Percentiles rank a stretch among this genome's conserved stretches.
Conservation (phyloP, 2,329 filamentous ascomycete species). For the Aspergillus novoparasiticus region DNA sequence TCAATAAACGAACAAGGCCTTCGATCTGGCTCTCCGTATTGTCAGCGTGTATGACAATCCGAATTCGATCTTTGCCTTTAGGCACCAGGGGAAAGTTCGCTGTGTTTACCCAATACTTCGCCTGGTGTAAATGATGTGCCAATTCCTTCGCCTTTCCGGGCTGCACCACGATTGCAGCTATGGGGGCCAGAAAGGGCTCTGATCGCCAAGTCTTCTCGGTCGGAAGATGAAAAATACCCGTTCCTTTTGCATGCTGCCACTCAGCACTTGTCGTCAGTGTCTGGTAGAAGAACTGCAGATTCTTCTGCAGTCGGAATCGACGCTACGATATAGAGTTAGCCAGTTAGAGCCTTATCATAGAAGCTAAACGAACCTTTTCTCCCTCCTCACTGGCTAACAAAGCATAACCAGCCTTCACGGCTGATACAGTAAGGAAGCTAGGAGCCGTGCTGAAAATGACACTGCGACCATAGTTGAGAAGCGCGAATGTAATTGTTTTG, state of each 20-base stretch:
- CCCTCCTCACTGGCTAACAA: conserved; percentile 13
- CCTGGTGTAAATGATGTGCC: conserved; percentile 4
- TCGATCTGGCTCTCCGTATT: conserved; percentile 13
- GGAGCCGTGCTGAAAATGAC: conserved; percentile 17
- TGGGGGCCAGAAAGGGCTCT: conserved; percentile 10
- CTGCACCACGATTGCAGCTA: conserved; percentile 8
- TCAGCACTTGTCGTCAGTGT: conserved; percentile 4
- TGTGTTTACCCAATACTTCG: conserved; percentile 14
- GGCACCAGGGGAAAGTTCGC: conserved; percentile 11
- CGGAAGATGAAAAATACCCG: conserved; percentile 8
- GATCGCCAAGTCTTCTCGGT: conserved; percentile 10
- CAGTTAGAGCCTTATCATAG: neutral
- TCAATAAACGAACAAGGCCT: conserved; percentile 4
- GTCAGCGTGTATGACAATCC: conserved; percentile 14
- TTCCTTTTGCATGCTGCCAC: conserved; percentile 8
- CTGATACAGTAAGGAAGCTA: conserved; percentile 12
- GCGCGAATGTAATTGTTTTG: conserved; percentile 11
- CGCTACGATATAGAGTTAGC: conserved; percentile 4
- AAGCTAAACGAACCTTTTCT: conserved; percentile 9
- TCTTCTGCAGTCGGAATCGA: conserved; percentile 11
- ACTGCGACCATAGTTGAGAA: conserved; percentile 16
- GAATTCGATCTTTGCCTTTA: conserved; percentile 9
- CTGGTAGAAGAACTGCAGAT: conserved; percentile 13
- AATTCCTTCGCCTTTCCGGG: neutral
- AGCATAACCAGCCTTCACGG: conserved; percentile 14